Percentiles rank a stretch among this genome's conserved stretches.
Evolutionary conservation across 768 basidiomycete species (phyloP).

Genomic region (Psilocybe tampanensis): DNA sequence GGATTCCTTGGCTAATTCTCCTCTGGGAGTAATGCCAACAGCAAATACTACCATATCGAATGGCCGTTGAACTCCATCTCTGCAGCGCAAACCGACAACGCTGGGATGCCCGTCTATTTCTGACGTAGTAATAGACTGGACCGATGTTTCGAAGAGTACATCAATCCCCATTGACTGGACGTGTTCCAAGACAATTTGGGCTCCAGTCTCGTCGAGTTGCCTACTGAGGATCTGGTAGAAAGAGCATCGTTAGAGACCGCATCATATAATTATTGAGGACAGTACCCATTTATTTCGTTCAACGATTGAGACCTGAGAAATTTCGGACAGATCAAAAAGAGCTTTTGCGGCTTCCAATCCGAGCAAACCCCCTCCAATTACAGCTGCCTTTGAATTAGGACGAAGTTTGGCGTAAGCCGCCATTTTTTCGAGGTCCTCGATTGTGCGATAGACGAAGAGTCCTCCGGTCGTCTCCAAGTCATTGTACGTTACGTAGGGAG

Average conservation of each 20-base stretch:
- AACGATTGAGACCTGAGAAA: conserved; percentile 24
- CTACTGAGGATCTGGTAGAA: conserved; percentile 14
- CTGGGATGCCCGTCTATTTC: conserved; percentile 21
- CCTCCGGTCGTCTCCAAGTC: conserved; percentile 47
- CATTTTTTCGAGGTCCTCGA: conserved; percentile 67
- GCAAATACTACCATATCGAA: conserved; percentile 66
- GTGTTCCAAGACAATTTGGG: conserved; percentile 19
- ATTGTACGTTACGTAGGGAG: conserved; percentile 52
- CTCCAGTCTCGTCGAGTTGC: conserved; percentile 32
- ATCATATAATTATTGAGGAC: too few species aligned
- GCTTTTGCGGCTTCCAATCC: conserved; percentile 80
- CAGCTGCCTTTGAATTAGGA: conserved; percentile 48
- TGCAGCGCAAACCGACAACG: conserved; percentile 53
- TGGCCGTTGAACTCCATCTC: conserved; percentile 45
- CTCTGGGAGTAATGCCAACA: conserved; percentile 71
- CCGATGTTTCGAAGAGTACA: conserved; percentile 46
- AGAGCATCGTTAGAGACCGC: background rate
- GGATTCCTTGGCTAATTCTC: conserved; percentile 58
- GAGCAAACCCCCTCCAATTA: conserved; percentile 72
- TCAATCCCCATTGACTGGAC: conserved; percentile 53
- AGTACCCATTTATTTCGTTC: conserved; percentile 16
- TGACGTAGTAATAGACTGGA: conserved; percentile 27
- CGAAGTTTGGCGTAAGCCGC: conserved; percentile 55
- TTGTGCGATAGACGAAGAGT: conserved; percentile 72
- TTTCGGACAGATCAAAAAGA: conserved; percentile 51